Evolutionary conservation across 164 flowering plant species (phyloP).

Genomic region (Chloranthus sessilifolius): DNA sequence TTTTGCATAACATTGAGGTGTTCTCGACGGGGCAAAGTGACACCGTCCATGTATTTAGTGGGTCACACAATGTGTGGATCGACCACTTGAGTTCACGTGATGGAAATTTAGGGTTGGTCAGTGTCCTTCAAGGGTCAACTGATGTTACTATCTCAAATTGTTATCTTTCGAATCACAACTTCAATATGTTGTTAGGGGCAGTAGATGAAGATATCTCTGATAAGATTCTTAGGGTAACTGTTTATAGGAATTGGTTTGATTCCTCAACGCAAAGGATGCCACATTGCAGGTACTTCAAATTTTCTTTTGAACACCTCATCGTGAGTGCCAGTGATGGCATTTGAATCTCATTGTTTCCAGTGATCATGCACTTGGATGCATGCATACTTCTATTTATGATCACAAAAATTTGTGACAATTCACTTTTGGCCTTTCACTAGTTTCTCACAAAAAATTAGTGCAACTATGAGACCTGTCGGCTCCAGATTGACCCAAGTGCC

Average conservation of each 20-base stretch:
- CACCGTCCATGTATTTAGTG: conserved; percentile 18
- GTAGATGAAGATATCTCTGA: conserved; percentile 18
- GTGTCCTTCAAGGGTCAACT: conserved; percentile 23
- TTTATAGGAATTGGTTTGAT: conserved; percentile 22
- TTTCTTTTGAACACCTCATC: no score
- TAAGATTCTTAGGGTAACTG: conserved; percentile 15
- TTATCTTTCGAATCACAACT: conserved; percentile 17
- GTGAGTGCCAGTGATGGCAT: no score
- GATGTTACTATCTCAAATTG: conserved; percentile 23
- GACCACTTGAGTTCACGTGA: conserved; percentile 17
- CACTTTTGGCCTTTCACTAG: no score
- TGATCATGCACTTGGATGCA: no score
- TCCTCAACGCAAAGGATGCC: conserved; percentile 24
- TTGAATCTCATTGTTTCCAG: no score
- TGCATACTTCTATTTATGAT: no score
- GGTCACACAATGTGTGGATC: conserved; percentile 16
- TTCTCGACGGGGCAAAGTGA: conserved; percentile 10
- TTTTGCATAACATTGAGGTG: conserved; percentile 20
- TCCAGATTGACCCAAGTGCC: no score
- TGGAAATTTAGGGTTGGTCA: conserved; percentile 19
- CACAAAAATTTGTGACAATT: no score
- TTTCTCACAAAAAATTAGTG: no score
- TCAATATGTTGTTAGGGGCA: conserved; percentile 21
- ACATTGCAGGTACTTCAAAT: conserved; percentile 28
- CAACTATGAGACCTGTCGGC: no score